Conservation (phyloP, 805 yeast species). For the Saturnispora diversa region DNA sequence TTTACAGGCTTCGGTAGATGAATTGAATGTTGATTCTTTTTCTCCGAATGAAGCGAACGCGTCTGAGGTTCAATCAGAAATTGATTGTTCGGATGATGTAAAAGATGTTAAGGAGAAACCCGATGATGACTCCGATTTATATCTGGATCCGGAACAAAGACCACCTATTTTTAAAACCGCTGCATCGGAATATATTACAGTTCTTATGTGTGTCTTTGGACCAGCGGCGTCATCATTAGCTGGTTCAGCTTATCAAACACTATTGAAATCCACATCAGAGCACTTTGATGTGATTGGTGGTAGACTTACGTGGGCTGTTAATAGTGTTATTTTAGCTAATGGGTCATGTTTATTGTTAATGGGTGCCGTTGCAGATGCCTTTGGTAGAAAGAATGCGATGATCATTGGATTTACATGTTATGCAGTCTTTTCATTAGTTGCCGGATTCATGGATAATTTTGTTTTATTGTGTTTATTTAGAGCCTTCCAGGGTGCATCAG, state of each 20-base stretch:
- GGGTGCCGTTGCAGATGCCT: slow-evolving; percentile 41
- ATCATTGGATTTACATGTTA: slow-evolving; percentile 29
- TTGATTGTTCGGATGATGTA: not conserved
- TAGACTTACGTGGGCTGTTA: slow-evolving; percentile 36
- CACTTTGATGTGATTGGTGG: slow-evolving; percentile 35
- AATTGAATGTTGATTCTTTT: not conserved
- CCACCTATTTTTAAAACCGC: slow-evolving; percentile 31
- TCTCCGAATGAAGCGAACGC: not conserved
- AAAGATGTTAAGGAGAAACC: slow-evolving; percentile 8
- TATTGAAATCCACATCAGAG: slow-evolving; percentile 30
- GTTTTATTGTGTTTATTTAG: slow-evolving; percentile 34
- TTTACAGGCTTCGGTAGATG: not conserved
- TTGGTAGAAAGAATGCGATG: slow-evolving; percentile 38
- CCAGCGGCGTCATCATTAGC: slow-evolving; percentile 36
- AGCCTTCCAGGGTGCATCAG: slow-evolving; percentile 37
- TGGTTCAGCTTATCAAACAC: slow-evolving; percentile 31
- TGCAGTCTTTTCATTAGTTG: slow-evolving; percentile 29
- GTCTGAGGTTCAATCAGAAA: slow-evolving; percentile 3
- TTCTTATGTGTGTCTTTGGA: slow-evolving; percentile 31
- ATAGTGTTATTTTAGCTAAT: slow-evolving; percentile 34
- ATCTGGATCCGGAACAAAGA: slow-evolving; percentile 26
- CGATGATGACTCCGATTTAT: slow-evolving; percentile 4
- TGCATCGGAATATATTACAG: slow-evolving; percentile 30
- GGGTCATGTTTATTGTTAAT: slow-evolving; percentile 37
- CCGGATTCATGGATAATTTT: slow-evolving; percentile 33